phyloP scores from a whole-genome alignment of 2,329 filamentous ascomycete species.

The Leptoxyphium fumago region DNA sequence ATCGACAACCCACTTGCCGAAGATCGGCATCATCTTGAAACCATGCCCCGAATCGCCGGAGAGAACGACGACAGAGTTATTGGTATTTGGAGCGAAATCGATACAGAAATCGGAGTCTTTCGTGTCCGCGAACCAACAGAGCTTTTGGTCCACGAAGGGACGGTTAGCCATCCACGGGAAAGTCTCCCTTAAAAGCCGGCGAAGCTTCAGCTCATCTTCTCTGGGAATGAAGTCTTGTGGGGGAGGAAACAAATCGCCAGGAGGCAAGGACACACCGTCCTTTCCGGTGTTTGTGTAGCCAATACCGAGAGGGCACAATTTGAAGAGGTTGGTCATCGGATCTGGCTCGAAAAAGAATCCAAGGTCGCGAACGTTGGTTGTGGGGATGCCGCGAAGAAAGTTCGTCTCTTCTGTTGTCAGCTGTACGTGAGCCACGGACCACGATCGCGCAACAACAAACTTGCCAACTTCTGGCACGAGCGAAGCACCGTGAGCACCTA shows the following conservation, averaged over 20 bases:
- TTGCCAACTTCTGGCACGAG: constrained; percentile 36
- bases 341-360: constrained; percentile 55
- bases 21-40: constrained; percentile 47
- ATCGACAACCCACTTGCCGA: constrained; percentile 40
- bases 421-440: constrained; percentile 45
- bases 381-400: constrained; percentile 42
- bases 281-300: constrained; percentile 40
- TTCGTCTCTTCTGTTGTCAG: constrained; percentile 41
- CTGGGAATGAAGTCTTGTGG: constrained; percentile 35
- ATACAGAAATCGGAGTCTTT: constrained; percentile 45
- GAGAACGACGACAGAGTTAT: constrained; percentile 33
- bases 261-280: constrained; percentile 28
- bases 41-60: constrained; percentile 48
- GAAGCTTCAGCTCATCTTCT: constrained; percentile 38
- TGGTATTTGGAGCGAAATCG: constrained; percentile 40
- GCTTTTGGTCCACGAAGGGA: constrained; percentile 39
- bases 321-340: constrained; percentile 40
- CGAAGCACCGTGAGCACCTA: constrained; percentile 35
- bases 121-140: constrained; percentile 53
- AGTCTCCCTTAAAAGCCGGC: constrained; percentile 36
- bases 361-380: constrained; percentile 45
- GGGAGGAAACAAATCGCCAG: constrained; percentile 27
- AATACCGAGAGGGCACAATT: constrained; percentile 44
- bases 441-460: constrained; percentile 41
- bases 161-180: constrained; percentile 39